These are phyloP conservation scores for Sequoia sempervirens DNA, from an alignment of 75 land plant genomes.

Conservation along the genomic window DNA sequence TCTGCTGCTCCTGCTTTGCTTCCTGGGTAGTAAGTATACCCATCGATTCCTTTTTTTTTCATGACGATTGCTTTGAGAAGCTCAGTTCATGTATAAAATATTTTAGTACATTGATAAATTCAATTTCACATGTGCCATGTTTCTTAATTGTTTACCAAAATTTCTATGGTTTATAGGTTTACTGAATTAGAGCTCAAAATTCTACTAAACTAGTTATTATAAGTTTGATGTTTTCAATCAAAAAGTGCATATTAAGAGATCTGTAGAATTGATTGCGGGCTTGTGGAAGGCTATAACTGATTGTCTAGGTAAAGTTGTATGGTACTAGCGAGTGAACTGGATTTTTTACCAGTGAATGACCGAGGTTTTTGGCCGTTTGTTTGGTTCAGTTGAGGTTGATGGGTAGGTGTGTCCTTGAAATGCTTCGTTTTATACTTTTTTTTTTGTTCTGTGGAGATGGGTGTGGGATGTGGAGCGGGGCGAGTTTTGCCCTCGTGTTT, in stretches of 20 bases:
- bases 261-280: neutral
- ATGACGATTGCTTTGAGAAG: too few relatives aligned
- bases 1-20: constrained; percentile 53
- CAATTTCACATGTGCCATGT: neutral
- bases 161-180: neutral
- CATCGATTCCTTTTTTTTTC: neutral
- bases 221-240: neutral
- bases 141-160: neutral
- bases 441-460: neutral
- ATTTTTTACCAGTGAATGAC: neutral
- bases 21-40: constrained; percentile 45
- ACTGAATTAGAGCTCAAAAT: neutral
- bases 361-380: neutral
- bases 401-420: neutral
- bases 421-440: neutral
- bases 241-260: neutral
- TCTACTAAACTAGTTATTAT: neutral
- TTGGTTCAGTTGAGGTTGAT: neutral
- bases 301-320: neutral
- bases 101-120: neutral
- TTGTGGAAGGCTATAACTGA: neutral
- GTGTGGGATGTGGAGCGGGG: neutral
- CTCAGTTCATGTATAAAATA: neutral
- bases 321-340: neutral
- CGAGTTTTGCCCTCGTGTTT: neutral